Evolutionary conservation across 768 basidiomycete genomes (phyloP), one percentile per base, ranked within the genome.

Genomic region (Tricholoma hemisulphureum): DNA sequence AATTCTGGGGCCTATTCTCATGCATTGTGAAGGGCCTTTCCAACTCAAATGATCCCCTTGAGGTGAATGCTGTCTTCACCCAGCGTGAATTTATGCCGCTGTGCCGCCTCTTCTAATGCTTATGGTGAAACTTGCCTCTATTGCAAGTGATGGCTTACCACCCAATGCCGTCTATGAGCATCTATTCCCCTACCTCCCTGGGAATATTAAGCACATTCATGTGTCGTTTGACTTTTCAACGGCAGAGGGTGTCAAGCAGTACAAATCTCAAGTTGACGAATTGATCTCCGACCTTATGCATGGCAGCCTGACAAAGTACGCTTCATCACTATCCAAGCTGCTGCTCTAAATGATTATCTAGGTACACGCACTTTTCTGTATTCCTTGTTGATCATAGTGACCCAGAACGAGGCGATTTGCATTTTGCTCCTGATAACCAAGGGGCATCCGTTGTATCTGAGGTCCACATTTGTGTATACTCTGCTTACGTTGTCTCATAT

Each of bases 301-400:
- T 32, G 39, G 54, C 6, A 34, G 28, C 16, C 29, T 43, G 4
- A 41, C 24, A 21, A 5, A 31, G 54, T 55, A 26, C n/a, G n/a
- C n/a, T n/a, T n/a, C n/a, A n/a, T n/a, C n/a, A n/a, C n/a, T n/a
- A n/a, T n/a, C n/a, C n/a, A n/a, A n/a, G n/a, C n/a, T n/a, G n/a
- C n/a, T n/a, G n/a, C n/a, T n/a, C n/a, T n/a, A n/a, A n/a, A n/a
- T n/a, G n/a, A n/a, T n/a, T n/a, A n/a, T n/a, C n/a, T n/a, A 56
- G 55, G 23, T 56, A 46, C 23, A 31, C 20, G 32, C 31, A 35
- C 26, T 56, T 56, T 24, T 32, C 55, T 16, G 28, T 56, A 11
- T 56, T 5, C 32, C 26, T 56, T 24, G 34, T 37, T 26, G 45
- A 56, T 18, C 55, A 56, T 24, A 56, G 24, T n/a, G 55, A 56